phyloP scores from a whole-genome alignment of 805 yeast species.

The Candida anglica region DNA sequence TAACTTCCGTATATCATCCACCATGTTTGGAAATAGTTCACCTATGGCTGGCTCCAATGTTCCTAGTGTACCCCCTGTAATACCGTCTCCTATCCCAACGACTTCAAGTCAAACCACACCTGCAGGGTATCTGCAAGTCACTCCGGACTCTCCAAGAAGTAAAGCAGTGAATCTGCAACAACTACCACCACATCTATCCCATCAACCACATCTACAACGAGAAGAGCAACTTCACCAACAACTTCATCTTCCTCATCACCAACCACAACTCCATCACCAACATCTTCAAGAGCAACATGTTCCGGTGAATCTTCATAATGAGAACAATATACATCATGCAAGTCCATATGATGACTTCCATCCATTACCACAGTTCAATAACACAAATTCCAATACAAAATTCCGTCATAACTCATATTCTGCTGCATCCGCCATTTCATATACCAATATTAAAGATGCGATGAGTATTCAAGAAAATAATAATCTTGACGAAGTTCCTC shows the following conservation, averaged over 20 bases:
- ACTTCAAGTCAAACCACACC: conserved; percentile 21
- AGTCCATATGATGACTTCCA: not conserved
- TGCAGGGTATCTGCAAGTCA: too few species aligned
- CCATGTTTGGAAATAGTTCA: not conserved
- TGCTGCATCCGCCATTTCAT: conserved; percentile 59
- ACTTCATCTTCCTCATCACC: not conserved
- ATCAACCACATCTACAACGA: not conserved
- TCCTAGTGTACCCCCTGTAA: conserved; percentile 4
- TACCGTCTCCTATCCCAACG: conserved; percentile 24
- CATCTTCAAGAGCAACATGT: not conserved
- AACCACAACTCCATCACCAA: not conserved
- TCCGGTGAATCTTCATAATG: not conserved
- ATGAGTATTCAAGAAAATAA: conserved; percentile 26
- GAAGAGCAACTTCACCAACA: too few species aligned
- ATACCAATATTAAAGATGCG: conserved; percentile 50
- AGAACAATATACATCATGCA: not conserved
- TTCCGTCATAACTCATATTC: conserved; percentile 57
- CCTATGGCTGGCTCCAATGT: not conserved
- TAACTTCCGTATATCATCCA: not conserved
- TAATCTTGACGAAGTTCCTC: conserved; percentile 43
- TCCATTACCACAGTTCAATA: too few species aligned
- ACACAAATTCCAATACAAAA: conserved; percentile 3
- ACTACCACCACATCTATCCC: conserved; percentile 1
- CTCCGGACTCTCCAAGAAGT: conserved; percentile 14
- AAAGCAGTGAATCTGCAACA: not conserved